These are phyloP conservation scores for Balamuthia mandrillaris DNA, from an alignment of 208 protist genomes.

Conservation along the genomic window DNA sequence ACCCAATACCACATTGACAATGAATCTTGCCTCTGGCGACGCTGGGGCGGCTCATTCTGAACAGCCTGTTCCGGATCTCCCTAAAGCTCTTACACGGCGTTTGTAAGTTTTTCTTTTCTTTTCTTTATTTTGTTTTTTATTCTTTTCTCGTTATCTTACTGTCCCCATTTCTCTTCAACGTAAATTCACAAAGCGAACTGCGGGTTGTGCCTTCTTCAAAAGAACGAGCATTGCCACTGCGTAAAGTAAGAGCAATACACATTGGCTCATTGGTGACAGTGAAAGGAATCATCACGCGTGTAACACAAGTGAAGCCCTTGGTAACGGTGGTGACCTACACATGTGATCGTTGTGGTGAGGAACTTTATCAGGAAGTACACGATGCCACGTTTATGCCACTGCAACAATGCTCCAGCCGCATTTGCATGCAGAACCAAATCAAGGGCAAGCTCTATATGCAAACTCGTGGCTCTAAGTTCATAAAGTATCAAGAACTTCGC, in stretches of 20 bases:
- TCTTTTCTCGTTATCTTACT: no score
- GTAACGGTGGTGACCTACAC: slow-evolving; percentile 80
- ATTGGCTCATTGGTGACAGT: slow-evolving; percentile 65
- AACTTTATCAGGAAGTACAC: slow-evolving; percentile 79
- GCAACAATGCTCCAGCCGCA: slow-evolving; percentile 50
- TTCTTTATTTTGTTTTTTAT: no score
- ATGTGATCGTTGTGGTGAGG: slow-evolving; percentile 76
- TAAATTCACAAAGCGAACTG: no score
- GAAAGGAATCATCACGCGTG: slow-evolving; percentile 77
- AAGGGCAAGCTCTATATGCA: slow-evolving; percentile 70
- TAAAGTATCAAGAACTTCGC: slow-evolving; percentile 82
- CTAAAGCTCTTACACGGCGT: no score
- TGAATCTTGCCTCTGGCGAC: no score
- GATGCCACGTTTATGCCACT: slow-evolving; percentile 69
- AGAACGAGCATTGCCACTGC: no score
- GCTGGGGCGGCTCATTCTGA: no score
- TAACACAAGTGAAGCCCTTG: slow-evolving; percentile 80
- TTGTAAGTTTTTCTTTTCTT: no score
- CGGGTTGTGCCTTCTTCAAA: no score
- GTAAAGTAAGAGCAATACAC: slow-evolving; percentile 45
- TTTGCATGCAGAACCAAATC: slow-evolving; percentile 55
- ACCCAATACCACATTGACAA: no score
- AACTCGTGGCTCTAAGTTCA: slow-evolving; percentile 83
- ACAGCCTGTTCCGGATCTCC: no score
- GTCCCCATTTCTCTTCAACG: no score